Conservation (phyloP, 768 basidiomycete species). For the Sarcodon sp. region DNA sequence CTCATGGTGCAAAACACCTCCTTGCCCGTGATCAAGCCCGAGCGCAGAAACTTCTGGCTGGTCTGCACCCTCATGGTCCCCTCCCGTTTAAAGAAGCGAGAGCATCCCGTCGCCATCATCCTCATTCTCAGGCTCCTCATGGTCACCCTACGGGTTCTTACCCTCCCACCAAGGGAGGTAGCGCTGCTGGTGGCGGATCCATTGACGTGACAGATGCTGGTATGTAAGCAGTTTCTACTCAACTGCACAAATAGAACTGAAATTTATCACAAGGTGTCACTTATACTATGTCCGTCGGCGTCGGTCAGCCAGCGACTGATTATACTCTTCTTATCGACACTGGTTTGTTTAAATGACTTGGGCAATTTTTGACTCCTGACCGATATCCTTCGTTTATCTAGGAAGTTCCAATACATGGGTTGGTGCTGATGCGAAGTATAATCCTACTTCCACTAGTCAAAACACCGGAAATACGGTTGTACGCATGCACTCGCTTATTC, state of each 20-base stretch:
- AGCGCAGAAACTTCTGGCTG: slow-evolving; percentile 41
- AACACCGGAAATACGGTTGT: slow-evolving; percentile 22
- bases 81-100: slow-evolving; percentile 17
- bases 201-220: slow-evolving; percentile 3
- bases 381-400: slow-evolving; percentile 4
- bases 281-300: slow-evolving; percentile 37
- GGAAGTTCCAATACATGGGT: slow-evolving; percentile 45
- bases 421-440: slow-evolving; percentile 35
- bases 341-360: slow-evolving; percentile 17
- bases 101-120: slow-evolving; percentile 12
- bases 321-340: slow-evolving; percentile 48
- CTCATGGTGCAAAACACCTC: slow-evolving; percentile 26
- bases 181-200: slow-evolving; percentile 6
- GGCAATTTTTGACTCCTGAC: background rate
- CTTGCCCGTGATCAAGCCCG: slow-evolving; percentile 40
- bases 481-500: slow-evolving; percentile 14
- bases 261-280: slow-evolving; percentile 25
- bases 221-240: slow-evolving; percentile 14
- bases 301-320: slow-evolving; percentile 35
- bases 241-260: background rate
- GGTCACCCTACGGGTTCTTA: slow-evolving; percentile 1
- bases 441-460: slow-evolving; percentile 30
- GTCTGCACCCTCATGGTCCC: slow-evolving; percentile 43
- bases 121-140: slow-evolving; percentile 5
- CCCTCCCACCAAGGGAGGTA: slow-evolving; percentile 6